Base-by-base conservation (phyloP, 2,329 filamentous ascomycete species). In the Xylariaceae sp. region DNA sequence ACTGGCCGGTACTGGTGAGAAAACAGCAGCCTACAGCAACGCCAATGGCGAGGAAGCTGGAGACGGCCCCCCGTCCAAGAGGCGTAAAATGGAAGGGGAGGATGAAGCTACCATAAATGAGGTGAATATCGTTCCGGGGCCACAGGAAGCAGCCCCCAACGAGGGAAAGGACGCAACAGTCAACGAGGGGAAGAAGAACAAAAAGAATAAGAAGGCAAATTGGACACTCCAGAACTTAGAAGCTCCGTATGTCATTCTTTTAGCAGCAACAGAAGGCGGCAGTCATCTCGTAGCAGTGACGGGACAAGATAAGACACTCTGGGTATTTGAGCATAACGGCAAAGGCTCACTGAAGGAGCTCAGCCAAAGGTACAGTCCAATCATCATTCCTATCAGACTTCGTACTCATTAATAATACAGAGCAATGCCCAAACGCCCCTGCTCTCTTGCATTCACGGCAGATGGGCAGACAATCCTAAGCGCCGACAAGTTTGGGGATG, bases 401-500 rank as follows among this genome's bases (percentile, higher is more conserved):
- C 22, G 45, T 45, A 52, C 69, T 73, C 50, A 73, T 60, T 42
- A 28, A 38, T 33, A 7, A 40, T 7, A 47, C 54, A 93, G 90
- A 70, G 74, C 73, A 53, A 95, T 97, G 88, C 90, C 91, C 38
- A 97, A 97, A 74, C 85, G 91, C 34, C 90, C 92, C 12, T 93
- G 87, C 66, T 84, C 88, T 34, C 75, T 97, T 52, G 74, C 80
- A 47, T 72, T 97, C 47, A 84, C 87, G 7, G 75, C 82, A 38
- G 86, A 92, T 66, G 79, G 83, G 56, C 77, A 79, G 41, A 88
- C 84, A 9, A 89, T 99, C 57, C 72, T 97, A 52, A 85, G 83
- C 56, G 93, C 85, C 47, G 94, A 99, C 75, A 99, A 99, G 71
- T 97, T 97, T 65, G 94, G 94, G 59, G 94, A 99, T 69, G 93